These are phyloP conservation scores for Cadophora sp. DNA, from an alignment of 2,329 filamentous ascomycete genomes.

Conservation along the genomic window DNA sequence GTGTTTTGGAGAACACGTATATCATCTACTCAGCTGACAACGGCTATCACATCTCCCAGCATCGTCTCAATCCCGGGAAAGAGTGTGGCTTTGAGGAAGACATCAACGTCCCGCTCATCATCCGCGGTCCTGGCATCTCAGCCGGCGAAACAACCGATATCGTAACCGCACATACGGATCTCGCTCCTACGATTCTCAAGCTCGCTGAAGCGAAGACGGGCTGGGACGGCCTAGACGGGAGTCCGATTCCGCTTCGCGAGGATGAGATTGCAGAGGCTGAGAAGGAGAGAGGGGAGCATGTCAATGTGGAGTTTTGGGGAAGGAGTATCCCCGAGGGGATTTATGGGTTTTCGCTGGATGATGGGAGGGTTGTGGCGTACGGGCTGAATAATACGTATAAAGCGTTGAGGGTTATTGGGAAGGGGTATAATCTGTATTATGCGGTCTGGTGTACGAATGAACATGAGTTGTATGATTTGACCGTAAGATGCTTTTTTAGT, in stretches of 20 bases:
- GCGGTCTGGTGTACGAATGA: conserved; percentile 74
- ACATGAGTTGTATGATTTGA: conserved; percentile 69
- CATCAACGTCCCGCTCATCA: conserved; percentile 59
- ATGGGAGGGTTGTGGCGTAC: conserved; percentile 36
- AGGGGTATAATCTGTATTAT: conserved; percentile 67
- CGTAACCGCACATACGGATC: conserved; percentile 61
- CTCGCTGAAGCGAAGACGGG: conserved; percentile 46
- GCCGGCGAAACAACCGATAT: conserved; percentile 46
- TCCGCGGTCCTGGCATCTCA: conserved; percentile 63
- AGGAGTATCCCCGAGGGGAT: conserved; percentile 39
- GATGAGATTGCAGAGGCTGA: conserved; percentile 31
- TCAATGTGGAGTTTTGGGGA: conserved; percentile 56
- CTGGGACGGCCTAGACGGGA: conserved; percentile 54
- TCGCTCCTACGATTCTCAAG: conserved; percentile 56
- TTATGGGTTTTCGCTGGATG: conserved; percentile 37
- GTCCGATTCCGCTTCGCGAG: conserved; percentile 48
- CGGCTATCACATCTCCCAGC: conserved; percentile 59
- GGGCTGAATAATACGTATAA: conserved; percentile 57
- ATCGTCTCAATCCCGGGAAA: conserved; percentile 57
- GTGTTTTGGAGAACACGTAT: conserved; percentile 55
- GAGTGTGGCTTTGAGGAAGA: conserved; percentile 58
- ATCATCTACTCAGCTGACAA: conserved; percentile 66
- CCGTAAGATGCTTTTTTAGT: conserved; percentile 46
- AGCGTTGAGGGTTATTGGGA: conserved; percentile 50
- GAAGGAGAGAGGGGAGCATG: conserved; percentile 51